Evolutionary conservation across 148 eudicot genomes (phyloP).

Genomic region (Silene latifolia): DNA sequence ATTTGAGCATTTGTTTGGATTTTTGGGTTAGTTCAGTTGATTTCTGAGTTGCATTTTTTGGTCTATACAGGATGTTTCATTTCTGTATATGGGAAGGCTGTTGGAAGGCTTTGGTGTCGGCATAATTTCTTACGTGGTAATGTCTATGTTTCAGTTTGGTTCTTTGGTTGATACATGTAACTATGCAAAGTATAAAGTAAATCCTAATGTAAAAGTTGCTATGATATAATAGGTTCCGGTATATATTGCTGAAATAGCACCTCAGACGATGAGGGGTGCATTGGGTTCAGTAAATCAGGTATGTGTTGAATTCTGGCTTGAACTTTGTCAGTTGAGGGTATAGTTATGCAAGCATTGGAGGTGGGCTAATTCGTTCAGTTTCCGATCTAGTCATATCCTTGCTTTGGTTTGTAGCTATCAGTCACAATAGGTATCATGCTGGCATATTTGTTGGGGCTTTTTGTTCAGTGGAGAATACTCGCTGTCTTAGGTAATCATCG

Average conservation of each 20-base stretch:
- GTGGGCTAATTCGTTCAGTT: neutral
- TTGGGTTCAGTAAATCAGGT: conserved; percentile 97
- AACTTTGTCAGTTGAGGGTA: neutral
- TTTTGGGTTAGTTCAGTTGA: neutral
- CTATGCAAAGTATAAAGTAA: neutral
- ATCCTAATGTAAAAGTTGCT: neutral
- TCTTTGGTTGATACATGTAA: neutral
- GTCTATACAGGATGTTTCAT: conserved; percentile 63
- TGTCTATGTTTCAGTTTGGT: conserved; percentile 16
- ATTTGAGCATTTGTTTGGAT: neutral
- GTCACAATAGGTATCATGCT: conserved; percentile 94
- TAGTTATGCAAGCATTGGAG: neutral
- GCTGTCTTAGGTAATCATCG: conserved; percentile 67
- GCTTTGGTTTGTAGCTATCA: conserved; percentile 51
- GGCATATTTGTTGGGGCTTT: conserved; percentile 88
- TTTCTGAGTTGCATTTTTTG: neutral
- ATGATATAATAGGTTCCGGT: conserved; percentile 70
- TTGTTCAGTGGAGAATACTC: conserved; percentile 78
- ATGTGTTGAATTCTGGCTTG: conserved; percentile 2
- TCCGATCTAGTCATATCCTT: conserved; percentile 11
- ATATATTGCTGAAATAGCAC: conserved; percentile 94
- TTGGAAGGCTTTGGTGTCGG: conserved; percentile 98
- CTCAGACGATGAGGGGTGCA: conserved; percentile 86
- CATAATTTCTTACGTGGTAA: conserved; percentile 80
- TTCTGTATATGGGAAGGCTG: conserved; percentile 92